phyloP scores from a whole-genome alignment of 129 eudicot species.

The Deinandra increscens region DNA sequence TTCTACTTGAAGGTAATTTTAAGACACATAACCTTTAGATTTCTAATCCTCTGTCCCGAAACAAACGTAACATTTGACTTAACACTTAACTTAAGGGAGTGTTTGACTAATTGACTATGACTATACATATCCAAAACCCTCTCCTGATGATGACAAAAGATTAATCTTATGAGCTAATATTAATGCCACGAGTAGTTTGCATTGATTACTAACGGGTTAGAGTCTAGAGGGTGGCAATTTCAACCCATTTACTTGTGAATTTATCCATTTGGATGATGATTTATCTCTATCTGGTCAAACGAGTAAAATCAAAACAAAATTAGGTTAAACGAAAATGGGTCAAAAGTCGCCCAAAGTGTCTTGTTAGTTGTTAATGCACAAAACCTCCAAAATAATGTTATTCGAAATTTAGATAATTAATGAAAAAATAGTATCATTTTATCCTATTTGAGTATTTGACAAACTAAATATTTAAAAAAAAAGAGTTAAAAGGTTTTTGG shows the following conservation, averaged over 20 bases:
- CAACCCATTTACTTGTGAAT: neutral
- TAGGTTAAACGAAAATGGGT: neutral
- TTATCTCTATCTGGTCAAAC: neutral
- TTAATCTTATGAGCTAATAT: neutral
- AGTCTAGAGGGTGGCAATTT: neutral
- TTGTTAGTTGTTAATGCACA: neutral
- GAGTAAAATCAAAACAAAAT: neutral
- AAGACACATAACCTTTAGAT: neutral
- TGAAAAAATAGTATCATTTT: neutral
- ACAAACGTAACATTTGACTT: neutral
- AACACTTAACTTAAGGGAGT: neutral
- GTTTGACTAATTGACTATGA: neutral
- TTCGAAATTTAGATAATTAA: neutral
- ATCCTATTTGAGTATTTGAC: neutral
- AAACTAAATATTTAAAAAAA: neutral
- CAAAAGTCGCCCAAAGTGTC: neutral
- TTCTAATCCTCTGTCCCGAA: slow-evolving; percentile 5
- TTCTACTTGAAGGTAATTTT: slow-evolving; percentile 72
- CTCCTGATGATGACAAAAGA: neutral
- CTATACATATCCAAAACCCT: neutral
- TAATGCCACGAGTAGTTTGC: neutral
- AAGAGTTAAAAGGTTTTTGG: neutral
- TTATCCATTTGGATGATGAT: neutral
- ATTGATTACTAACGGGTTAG: slow-evolving; percentile 8
- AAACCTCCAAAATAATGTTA: neutral